Evolutionary conservation across 768 basidiomycete genomes (phyloP), one percentile per base, ranked within the genome.

Genomic region (Suillus subalutaceus): DNA sequence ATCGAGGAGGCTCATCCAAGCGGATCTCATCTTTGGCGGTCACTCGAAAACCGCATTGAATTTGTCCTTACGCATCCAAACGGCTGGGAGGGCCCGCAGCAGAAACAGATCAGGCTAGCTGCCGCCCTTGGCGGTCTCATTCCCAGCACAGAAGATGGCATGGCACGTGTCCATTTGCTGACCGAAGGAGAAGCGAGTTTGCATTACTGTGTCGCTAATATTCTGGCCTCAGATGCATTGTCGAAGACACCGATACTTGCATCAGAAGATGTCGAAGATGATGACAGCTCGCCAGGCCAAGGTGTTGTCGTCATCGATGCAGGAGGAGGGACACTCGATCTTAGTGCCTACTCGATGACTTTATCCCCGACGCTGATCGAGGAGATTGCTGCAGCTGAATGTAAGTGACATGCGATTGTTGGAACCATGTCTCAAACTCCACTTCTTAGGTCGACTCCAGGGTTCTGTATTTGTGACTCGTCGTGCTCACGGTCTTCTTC

Each of bases 171-270:
- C 1, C 82, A 81, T 1, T 84, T 89, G 63, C 80, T 89, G n/a
- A 88, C 87, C 0, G 88, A 89, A 67, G 88, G 88, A 0, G 88
- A 90, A 68, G 88, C 88, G 0, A 86, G 85, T 68, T 71, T 88
- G 15, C 84, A 89, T 67, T 88, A 81, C 69, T 88, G 86, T 63
- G 78, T 88, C 23, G 75, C 79, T 38, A 83, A 79, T 63, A 81
- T 84, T 0, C 67, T 85, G 15, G 79, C 81, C 1, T 78, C 75
- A 6, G 79, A 83, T 16, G 12, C 62, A 38, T 30, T 74, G 55
- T 68, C 67, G 9, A 69, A 40, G 52, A 68, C 68, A 37, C 65
- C 73, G 9, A 71, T 68, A n/a, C 20, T 41, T 15, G 4, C 68
- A n/a, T 50, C 65, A 50, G 48, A 67, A 70, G 79, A 71, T 43